Percentiles rank a stretch among this genome's conserved stretches.
Evolutionary conservation across 2,329 filamentous ascomycete genomes (phyloP).

Genomic region (Myriangium duriaei): DNA sequence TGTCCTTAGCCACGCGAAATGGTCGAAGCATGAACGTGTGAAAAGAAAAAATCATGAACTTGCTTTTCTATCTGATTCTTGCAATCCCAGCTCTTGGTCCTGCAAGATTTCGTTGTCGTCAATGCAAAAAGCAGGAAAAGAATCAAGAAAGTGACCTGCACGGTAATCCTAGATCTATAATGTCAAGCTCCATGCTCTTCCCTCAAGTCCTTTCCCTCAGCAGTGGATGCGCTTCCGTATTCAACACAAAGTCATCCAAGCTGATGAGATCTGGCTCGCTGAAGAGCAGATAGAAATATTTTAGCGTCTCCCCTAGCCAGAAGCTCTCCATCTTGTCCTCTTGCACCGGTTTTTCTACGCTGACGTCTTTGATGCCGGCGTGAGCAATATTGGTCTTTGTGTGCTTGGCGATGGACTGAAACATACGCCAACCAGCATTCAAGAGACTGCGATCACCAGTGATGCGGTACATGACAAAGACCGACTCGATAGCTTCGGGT

Average conservation of each 20-base stretch:
- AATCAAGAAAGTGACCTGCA: too few species aligned
- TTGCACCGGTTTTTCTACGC: conserved; percentile 24
- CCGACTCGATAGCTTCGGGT: conserved; percentile 68
- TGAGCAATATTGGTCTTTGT: conserved; percentile 52
- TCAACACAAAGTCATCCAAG: conserved; percentile 35
- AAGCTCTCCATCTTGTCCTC: conserved; percentile 63
- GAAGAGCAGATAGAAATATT: conserved; percentile 55
- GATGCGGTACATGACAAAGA: conserved; percentile 66
- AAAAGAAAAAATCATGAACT: too few species aligned
- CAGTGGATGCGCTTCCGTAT: conserved; percentile 11
- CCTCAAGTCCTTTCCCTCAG: conserved; percentile 1
- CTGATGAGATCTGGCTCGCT: conserved; percentile 45
- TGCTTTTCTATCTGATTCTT: background rate
- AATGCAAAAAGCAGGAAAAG: too few species aligned
- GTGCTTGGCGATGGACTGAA: conserved; percentile 47
- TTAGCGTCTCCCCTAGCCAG: conserved; percentile 49
- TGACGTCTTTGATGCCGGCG: conserved; percentile 55
- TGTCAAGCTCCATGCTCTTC: too few species aligned
- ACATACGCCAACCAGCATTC: conserved; percentile 65
- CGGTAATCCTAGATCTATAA: too few species aligned
- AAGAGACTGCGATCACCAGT: conserved; percentile 55
- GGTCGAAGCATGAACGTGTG: too few species aligned
- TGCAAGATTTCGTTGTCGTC: too few species aligned
- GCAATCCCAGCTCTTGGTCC: background rate
- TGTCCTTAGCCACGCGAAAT: too few species aligned